Evolutionary conservation across 139 green algal species (phyloP).

Genomic region (Micromonas commoda): DNA sequence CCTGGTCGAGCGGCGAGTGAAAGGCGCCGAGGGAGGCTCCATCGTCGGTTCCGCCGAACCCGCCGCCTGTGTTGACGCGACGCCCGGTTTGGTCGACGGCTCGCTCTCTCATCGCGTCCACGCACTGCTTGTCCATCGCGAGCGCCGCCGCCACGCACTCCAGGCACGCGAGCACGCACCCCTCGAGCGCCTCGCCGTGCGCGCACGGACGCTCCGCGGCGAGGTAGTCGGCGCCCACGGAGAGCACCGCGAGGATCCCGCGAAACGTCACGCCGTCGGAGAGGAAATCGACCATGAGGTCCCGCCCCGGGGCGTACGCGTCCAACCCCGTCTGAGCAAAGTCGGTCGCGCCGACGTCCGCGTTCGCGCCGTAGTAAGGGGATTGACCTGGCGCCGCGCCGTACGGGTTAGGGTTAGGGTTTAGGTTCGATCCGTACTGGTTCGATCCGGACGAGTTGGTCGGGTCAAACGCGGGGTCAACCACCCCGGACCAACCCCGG

Average conservation of each 20-base stretch:
- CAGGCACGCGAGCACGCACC: background rate
- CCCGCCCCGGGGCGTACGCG: background rate
- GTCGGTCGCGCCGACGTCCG: too few relatives aligned
- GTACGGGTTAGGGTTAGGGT: too few relatives aligned
- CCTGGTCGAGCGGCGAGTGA: background rate
- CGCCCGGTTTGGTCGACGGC: too few relatives aligned
- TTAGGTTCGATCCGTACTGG: too few relatives aligned
- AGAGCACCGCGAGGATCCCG: background rate
- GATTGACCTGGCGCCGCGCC: too few relatives aligned
- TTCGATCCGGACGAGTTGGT: too few relatives aligned
- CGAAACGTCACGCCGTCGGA: background rate
- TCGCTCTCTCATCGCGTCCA: background rate
- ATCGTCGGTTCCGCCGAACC: too few relatives aligned
- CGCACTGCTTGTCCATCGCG: background rate
- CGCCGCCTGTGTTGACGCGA: too few relatives aligned
- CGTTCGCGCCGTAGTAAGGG: too few relatives aligned
- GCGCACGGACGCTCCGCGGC: background rate
- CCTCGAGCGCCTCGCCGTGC: conserved; percentile 1
- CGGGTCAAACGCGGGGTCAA: background rate
- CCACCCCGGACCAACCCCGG: background rate
- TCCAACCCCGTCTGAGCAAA: too few relatives aligned
- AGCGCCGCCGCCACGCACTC: background rate
- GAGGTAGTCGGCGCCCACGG: background rate
- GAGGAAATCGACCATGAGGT: conserved; percentile 12
- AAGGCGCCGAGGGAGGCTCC: background rate